Evolutionary conservation across 1,139 yeast genomes (phyloP).

Genomic region (Yamadazyma mexicana): DNA sequence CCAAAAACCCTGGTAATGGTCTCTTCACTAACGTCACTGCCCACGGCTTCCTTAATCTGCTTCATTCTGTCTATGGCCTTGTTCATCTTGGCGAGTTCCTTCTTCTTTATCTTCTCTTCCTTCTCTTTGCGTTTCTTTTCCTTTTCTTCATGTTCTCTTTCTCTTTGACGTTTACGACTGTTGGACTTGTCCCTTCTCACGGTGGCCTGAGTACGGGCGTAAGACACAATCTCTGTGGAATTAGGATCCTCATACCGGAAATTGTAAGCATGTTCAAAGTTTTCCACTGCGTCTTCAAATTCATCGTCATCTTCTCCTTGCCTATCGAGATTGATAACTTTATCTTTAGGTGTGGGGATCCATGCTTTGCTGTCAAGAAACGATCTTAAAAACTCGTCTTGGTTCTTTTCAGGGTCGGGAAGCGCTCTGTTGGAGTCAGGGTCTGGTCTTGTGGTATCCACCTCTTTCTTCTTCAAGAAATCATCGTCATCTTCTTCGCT

Average conservation of each 20-base stretch:
- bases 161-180: conserved; percentile 81
- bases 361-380: conserved; percentile 82
- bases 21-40: conserved; percentile 68
- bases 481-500: conserved; percentile 49
- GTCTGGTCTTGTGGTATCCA: conserved; percentile 8
- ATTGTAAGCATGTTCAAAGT: conserved; percentile 89
- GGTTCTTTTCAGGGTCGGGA: conserved; percentile 70
- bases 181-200: conserved; percentile 77
- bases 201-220: conserved; percentile 94
- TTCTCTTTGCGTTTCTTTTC: conserved; percentile 53
- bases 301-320: conserved; percentile 71
- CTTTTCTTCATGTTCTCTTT: conserved; percentile 58
- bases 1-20: conserved; percentile 66
- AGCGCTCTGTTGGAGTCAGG: conserved; percentile 26
- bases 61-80: conserved; percentile 75
- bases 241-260: conserved; percentile 93
- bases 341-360: conserved; percentile 69
- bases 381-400: conserved; percentile 67
- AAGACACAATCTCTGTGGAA: conserved; percentile 89
- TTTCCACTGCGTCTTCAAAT: conserved; percentile 89
- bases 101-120: conserved; percentile 65
- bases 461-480: conserved; percentile 56
- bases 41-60: conserved; percentile 80
- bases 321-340: conserved; percentile 54
- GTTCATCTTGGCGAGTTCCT: conserved; percentile 73